Percentiles rank a stretch among this genome's conserved stretches.
phyloP scores from a whole-genome alignment of 805 yeast genomes.

The Cyberlindnera petersonii region DNA sequence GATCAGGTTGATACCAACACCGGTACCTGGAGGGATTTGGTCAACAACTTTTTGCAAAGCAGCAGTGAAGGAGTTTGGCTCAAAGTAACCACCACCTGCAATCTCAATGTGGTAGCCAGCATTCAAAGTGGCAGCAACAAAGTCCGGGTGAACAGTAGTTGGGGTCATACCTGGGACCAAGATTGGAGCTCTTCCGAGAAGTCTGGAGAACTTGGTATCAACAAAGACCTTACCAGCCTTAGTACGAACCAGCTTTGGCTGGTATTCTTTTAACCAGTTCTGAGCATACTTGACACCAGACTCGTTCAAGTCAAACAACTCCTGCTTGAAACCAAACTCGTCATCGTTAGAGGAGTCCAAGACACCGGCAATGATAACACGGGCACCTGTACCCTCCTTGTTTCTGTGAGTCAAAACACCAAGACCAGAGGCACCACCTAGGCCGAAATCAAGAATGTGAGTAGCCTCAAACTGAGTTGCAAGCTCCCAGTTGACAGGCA shows the following conservation, averaged over 20 bases:
- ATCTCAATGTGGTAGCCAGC: slow-evolving; percentile 97
- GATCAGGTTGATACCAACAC: slow-evolving; percentile 87
- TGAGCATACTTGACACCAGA: slow-evolving; percentile 67
- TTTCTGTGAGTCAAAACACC: slow-evolving; percentile 96
- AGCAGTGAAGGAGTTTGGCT: slow-evolving; percentile 59
- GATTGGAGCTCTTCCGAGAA: slow-evolving; percentile 91
- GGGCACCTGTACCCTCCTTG: slow-evolving; percentile 97
- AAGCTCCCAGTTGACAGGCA: slow-evolving; percentile 92
- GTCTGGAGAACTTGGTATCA: slow-evolving; percentile 89
- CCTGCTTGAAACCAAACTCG: slow-evolving; percentile 95
- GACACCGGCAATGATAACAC: slow-evolving; percentile 91
- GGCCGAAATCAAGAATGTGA: slow-evolving; percentile 95
- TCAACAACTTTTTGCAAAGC: slow-evolving; percentile 75
- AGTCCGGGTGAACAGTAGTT: slow-evolving; percentile 90
- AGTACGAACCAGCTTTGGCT: slow-evolving; percentile 81
- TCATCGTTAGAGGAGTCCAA: slow-evolving; percentile 69
- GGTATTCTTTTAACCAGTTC: slow-evolving; percentile 86
- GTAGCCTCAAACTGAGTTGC: slow-evolving; percentile 82
- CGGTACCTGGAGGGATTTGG: slow-evolving; percentile 76
- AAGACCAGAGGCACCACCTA: slow-evolving; percentile 96
- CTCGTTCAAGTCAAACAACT: slow-evolving; percentile 70
- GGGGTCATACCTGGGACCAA: slow-evolving; percentile 99
- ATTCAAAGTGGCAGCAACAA: slow-evolving; percentile 89
- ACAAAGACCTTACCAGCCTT: slow-evolving; percentile 71
- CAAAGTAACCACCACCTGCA: slow-evolving; percentile 98